Conservation (phyloP, 495 filamentous ascomycete species). For the Diplogelasinospora grovesii region DNA sequence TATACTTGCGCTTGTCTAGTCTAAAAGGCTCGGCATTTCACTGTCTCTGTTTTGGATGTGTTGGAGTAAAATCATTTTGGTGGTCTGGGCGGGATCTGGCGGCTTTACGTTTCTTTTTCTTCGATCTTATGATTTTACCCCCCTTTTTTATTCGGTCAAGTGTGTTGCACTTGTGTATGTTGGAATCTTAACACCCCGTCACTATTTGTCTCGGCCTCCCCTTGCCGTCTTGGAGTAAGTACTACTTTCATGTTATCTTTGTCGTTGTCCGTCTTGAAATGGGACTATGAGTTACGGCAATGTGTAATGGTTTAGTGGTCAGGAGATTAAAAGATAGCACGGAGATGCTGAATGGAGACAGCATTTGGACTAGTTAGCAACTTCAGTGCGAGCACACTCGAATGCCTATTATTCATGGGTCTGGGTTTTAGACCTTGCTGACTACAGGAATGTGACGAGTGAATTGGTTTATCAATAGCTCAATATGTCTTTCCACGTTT, state of each 20-base stretch:
- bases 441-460: no score
- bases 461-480: no score
- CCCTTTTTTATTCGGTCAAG: conserved; percentile 12
- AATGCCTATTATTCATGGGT: no score
- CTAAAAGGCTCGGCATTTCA: background rate
- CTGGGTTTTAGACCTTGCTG: no score
- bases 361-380: no score
- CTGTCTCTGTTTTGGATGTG: conserved; percentile 23
- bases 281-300: conserved; percentile 12
- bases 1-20: background rate
- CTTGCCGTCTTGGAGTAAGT: background rate
- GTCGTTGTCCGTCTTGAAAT: background rate
- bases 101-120: conserved; percentile 27
- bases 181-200: conserved; percentile 4
- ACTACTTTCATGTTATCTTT: conserved; percentile 4
- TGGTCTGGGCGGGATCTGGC: conserved; percentile 17
- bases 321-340: no score
- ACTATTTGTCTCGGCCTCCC: conserved; percentile 2
- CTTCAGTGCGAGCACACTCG: no score
- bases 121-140: conserved; percentile 17
- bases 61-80: conserved; percentile 27
- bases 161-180: conserved; percentile 14
- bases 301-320: background rate
- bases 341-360: conserved; percentile 4
- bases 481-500: no score